Percentiles rank a stretch among this genome's conserved stretches.
phyloP scores from a whole-genome alignment of 1,284 basidiomycete genomes.

The Xanthoconium separans region DNA sequence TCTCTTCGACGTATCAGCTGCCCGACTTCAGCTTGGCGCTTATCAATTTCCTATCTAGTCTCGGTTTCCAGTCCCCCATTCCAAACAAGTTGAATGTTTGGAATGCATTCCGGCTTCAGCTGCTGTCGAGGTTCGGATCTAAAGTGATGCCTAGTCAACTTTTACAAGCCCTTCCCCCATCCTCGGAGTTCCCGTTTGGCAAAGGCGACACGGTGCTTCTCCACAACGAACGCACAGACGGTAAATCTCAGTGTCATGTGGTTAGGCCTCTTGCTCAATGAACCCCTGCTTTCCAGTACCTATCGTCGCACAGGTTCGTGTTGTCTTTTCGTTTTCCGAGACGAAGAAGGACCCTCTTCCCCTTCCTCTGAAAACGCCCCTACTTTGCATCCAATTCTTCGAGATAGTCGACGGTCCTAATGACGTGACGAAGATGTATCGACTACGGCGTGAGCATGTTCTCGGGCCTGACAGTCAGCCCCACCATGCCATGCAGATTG shows the following conservation, averaged over 20 bases:
- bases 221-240: not conserved
- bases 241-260: not conserved
- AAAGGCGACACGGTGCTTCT: constrained; percentile 2
- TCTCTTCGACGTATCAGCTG: too few species aligned
- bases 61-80: too few species aligned
- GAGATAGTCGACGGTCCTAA: not conserved
- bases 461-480: too few species aligned
- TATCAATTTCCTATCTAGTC: too few species aligned
- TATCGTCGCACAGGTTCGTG: not conserved
- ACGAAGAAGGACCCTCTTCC: not conserved
- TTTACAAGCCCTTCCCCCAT: constrained; percentile 3
- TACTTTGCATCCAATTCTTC: constrained; percentile 1
- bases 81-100: too few species aligned
- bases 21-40: too few species aligned
- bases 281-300: too few species aligned
- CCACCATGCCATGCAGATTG: too few species aligned
- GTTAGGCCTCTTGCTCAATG: too few species aligned
- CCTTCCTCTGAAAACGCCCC: not conserved
- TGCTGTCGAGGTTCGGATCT: too few species aligned
- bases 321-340: not conserved
- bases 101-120: too few species aligned
- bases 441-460: not conserved
- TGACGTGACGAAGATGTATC: not conserved
- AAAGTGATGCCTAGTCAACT: constrained; percentile 13
- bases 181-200: not conserved